Conservation (phyloP, 2,329 filamentous ascomycete genomes). For the Salinomyces thailandicus region DNA sequence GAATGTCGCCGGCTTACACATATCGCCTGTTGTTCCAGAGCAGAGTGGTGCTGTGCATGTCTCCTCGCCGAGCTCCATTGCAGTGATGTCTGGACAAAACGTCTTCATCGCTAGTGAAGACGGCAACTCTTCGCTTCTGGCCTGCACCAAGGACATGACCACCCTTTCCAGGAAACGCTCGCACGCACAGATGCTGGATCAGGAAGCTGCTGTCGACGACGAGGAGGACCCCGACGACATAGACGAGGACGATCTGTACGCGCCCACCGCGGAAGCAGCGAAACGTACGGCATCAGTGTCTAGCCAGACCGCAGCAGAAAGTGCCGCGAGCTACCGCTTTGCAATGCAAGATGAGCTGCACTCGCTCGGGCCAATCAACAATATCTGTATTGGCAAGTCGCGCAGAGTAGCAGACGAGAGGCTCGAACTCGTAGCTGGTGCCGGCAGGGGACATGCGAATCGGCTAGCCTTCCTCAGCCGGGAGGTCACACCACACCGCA, state of each 20-base stretch:
- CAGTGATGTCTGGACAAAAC: conserved; percentile 54
- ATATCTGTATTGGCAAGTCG: conserved; percentile 56
- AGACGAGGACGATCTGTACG: conserved; percentile 53
- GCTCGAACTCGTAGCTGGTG: conserved; percentile 45
- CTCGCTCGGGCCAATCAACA: conserved; percentile 69
- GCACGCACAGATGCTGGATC: conserved; percentile 47
- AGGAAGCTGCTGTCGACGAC: conserved; percentile 34
- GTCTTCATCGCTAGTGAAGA: conserved; percentile 82
- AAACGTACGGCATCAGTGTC: conserved; percentile 28
- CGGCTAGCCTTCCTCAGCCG: conserved; percentile 67
- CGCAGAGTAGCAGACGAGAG: conserved; percentile 29
- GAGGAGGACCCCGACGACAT: conserved; percentile 51
- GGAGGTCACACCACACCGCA: conserved; percentile 62
- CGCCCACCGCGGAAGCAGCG: conserved; percentile 42
- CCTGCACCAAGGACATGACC: conserved; percentile 60
- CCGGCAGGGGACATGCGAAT: conserved; percentile 56
- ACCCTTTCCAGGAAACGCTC: conserved; percentile 54
- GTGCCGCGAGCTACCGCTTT: conserved; percentile 54
- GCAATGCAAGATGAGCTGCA: conserved; percentile 64
- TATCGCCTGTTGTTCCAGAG: conserved; percentile 54
- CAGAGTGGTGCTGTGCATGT: conserved; percentile 54
- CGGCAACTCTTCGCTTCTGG: conserved; percentile 68
- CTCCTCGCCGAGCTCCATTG: conserved; percentile 57
- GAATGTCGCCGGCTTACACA: conserved; percentile 75
- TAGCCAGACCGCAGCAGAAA: conserved; percentile 39